Evolutionary conservation across 352 stramenopile species (phyloP), one percentile per base, ranked within the genome.

Genomic region (Globisporangium echinulatum): DNA sequence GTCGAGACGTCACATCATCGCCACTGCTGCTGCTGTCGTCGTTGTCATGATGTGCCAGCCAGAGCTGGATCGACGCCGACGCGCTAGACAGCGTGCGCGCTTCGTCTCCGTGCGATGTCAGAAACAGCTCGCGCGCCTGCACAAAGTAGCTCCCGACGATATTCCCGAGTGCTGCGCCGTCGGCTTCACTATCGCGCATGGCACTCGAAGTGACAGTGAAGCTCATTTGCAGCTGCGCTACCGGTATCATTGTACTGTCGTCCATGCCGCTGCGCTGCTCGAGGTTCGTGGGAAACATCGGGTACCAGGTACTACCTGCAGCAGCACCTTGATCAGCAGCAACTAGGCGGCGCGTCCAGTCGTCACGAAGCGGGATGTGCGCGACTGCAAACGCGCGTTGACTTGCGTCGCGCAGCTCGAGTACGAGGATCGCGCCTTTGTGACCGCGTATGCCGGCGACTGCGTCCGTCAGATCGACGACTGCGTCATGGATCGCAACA

Each of bases 301-400:
- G 25, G 25, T 33, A 3, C 25, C 25, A 33, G 25, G 25, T 2
- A 1, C 25, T 33, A 33, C 25, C 25, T 51, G 33, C 6, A 33
- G 14, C 8, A 8, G 57, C 49, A 50, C 2, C 65, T 7, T 53
- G 49, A 50, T 17, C 62, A 56, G 58, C 63, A 69, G 3, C 42
- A 13, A 47, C 10, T n/a, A 47, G 42, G 7, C 42, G 52, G 17
- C 64, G 52, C 59, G 48, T 65, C 72, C 72, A 80, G 49, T 62
- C 68, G 9, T 57, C 67, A 13, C 65, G 57, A 6, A 80, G 56
- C 37, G 69, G 67, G 51, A 80, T 43, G 56, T 80, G 69, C 10
- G 65, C 60, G n/a, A 53, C 56, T 0, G 61, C 69, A 15, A 68
- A 59, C 2, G 39, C 48, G 6, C 64, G 64, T n/a, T 54, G 67